A percentile compares a stretch with the other conserved stretches of the same genome.
These are phyloP conservation scores for Leishmania arabica DNA, from an alignment of 208 protist genomes.

Conservation along the genomic window DNA sequence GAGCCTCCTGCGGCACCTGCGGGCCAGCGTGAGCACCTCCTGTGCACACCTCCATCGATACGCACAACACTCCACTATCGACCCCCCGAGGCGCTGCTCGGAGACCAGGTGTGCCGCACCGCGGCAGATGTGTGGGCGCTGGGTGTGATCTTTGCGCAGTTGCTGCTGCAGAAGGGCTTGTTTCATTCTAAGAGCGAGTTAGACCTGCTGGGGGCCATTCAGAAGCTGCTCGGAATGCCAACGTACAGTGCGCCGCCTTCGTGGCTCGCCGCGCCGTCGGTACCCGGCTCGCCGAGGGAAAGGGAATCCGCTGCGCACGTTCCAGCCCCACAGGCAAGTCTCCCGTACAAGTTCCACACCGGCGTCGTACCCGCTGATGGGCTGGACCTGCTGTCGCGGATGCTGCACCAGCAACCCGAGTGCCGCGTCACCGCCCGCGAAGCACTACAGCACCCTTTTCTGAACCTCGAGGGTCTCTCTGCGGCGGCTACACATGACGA, in stretches of 20 bases:
- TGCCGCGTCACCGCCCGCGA: constrained; percentile 59
- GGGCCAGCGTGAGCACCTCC: not conserved
- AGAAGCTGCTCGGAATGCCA: constrained; percentile 64
- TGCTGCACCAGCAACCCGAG: constrained; percentile 60
- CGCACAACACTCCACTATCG: constrained; percentile 91
- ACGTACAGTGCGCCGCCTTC: not conserved
- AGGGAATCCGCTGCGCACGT: not conserved
- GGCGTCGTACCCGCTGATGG: constrained; percentile 55
- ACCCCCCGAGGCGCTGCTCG: constrained; percentile 79
- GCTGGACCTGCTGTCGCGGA: constrained; percentile 65
- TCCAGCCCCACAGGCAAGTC: constrained; percentile 34
- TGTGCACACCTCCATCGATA: constrained; percentile 69
- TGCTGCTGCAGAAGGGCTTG: constrained; percentile 76
- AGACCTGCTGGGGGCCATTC: constrained; percentile 78
- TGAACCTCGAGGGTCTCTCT: constrained; percentile 18
- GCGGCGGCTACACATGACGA: constrained; percentile 18
- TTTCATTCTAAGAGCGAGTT: constrained; percentile 74
- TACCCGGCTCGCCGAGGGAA: not conserved
- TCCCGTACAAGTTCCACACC: constrained; percentile 64
- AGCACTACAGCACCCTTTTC: constrained; percentile 72
- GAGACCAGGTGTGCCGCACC: constrained; percentile 53
- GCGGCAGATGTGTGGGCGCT: constrained; percentile 86
- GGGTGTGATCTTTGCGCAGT: constrained; percentile 87
- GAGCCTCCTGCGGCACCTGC: not conserved
- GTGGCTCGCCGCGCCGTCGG: not conserved